Evolutionary conservation across 1,139 yeast species (phyloP), one percentile per base, ranked within the genome.

Genomic region (Protomyces macrosporus): DNA sequence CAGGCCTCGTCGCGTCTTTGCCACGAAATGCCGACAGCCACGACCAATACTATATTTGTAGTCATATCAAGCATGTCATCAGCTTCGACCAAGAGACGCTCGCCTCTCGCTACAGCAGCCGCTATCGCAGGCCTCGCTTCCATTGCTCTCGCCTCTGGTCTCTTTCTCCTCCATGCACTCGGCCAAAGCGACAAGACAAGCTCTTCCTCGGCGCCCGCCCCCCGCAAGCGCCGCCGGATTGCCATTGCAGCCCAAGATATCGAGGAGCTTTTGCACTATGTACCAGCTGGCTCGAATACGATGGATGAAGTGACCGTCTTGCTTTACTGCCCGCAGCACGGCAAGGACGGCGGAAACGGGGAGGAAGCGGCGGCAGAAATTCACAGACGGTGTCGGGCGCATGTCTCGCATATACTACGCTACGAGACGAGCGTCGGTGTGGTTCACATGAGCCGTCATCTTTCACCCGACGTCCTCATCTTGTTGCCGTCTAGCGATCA

Each of bases 361-460:
- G 30, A 16, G 2, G 48, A 42, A 9, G 48, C 16, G 16, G 16
- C 39, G 9, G 9, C 7, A 9, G 36, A 35, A 6, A n/a, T 51
- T 12, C n/a, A n/a, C 16, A 14, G 53, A 16, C n/a, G 23, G 9
- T 30, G n/a, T 6, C 48, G 16, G 16, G 16, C 30, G 7, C 33
- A 16, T n/a, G 48, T 16, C n/a, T 30, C 48, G 6, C 37, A 58
- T 23, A n/a, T 58, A 6, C 56, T 58, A 10, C 45, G 52, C 14
- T 55, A 58, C 45, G 62, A 58, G 39, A 58, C 42, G 36, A 33
- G 45, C 10, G 39, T 51, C 23, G 62, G 62, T 10, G 16, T 58
- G 53, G 52, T 50, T 14, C 62, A 58, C 37, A 58, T 58, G 9
- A 35, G 56, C 39, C 39, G 62, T 39, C 62, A 58, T 34, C 16